Base-by-base conservation (phyloP, 2,329 filamentous ascomycete species). In the Colletotrichum sp. region DNA sequence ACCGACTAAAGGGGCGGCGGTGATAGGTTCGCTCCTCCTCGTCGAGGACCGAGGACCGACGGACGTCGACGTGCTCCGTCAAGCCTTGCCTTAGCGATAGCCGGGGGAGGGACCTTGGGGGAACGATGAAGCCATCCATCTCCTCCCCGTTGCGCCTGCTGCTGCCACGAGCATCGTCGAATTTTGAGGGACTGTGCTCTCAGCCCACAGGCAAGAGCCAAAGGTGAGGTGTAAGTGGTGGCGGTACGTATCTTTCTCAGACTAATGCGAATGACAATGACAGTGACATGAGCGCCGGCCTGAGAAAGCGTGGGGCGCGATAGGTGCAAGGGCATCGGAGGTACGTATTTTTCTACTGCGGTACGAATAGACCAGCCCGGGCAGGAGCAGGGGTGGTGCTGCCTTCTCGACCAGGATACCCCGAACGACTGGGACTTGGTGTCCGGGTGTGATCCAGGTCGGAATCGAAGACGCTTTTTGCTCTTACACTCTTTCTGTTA, bases 191-290 rank as follows among this genome's bases (percentile, higher is more conserved):
- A 30, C 21, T 7, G 21, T 60, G 26, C 30, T 32, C 18, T n/a
- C 39, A 12, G 18, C 39, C 18, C 9, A 49, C 18, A 49, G 39
- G 16, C 9, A 49, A 49, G 39, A 49, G 30, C 16, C 18, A 18
- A 0, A 34, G 16, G 30, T 21, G 12, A 34, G 32, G 30, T 62
- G 59, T 63, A 16, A 63, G 59, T 36, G 30, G 30, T 36, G n/a
- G 30, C 10, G 21, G 64, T 65, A 73, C 69, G 64, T 71, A 66
- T 64, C 65, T 73, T 76, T 68, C 28, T n/a, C 21, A 66, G 70
- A 76, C 73, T 76, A 76, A 76, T 76, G 64, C 70, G 59, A 73
- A 76, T 76, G 73, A 73, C 73, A 73, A 76, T 73, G 73, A 73
- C 73, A 76, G 64, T 69, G 70, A 76, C 69, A 76, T 64, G 63